phyloP scores from a whole-genome alignment of 768 basidiomycete genomes.

The Leccinum disarticulatum region DNA sequence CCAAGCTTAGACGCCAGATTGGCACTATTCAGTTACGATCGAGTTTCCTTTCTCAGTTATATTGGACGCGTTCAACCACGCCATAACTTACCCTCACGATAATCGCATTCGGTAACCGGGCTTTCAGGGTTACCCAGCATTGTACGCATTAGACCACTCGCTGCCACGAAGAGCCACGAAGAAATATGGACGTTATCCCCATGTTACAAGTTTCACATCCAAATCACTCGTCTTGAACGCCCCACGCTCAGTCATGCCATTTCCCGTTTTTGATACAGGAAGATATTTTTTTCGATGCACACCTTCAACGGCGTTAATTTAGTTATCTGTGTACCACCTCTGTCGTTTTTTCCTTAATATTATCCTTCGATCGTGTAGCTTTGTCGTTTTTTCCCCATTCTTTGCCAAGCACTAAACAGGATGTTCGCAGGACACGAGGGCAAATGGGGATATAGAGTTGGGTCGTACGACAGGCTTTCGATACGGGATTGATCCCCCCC shows the following conservation, averaged over 20 bases:
- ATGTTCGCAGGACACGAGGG: neutral
- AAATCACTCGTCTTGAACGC: neutral
- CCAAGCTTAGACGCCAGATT: slow-evolving; percentile 7
- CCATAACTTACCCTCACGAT: neutral
- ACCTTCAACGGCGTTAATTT: neutral
- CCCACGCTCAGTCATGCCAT: neutral
- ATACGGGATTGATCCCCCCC: neutral
- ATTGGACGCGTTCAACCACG: neutral
- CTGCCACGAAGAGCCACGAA: slow-evolving; percentile 7
- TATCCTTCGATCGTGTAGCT: neutral
- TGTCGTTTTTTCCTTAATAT: neutral
- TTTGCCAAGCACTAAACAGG: neutral
- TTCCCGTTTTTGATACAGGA: neutral
- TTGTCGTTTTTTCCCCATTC: neutral
- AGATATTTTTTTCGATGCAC: neutral
- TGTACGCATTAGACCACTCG: slow-evolving; percentile 1
- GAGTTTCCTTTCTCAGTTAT: neutral
- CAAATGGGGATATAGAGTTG: neutral
- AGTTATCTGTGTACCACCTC: neutral
- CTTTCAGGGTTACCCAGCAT: neutral
- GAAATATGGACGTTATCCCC: neutral
- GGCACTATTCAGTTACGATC: neutral
- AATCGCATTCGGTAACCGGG: neutral
- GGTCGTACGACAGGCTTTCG: neutral
- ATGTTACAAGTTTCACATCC: neutral